phyloP scores from a whole-genome alignment of 2,329 filamentous ascomycete species.

The Chaetomiaceae sp. region DNA sequence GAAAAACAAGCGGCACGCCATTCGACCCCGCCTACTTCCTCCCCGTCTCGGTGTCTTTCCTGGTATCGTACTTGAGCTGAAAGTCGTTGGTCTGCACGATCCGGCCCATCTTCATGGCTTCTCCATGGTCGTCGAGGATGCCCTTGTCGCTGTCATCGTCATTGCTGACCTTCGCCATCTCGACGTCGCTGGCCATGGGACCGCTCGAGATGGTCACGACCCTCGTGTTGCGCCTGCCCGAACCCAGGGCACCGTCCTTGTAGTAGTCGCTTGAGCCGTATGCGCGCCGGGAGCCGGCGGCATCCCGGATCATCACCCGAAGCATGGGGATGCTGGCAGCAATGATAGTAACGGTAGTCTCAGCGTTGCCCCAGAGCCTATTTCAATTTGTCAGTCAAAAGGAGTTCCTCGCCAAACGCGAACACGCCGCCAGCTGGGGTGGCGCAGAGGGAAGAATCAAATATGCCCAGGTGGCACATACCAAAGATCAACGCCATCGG shows the following conservation, averaged over 20 bases:
- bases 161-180: background rate
- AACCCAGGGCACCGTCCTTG: background rate
- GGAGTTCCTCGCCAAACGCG: background rate
- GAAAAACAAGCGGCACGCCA: background rate
- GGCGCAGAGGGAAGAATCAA: too few species aligned
- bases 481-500: constrained; percentile 8
- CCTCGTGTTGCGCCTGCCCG: background rate
- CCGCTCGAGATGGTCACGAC: constrained; percentile 11
- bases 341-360: constrained; percentile 21
- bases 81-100: constrained; percentile 17
- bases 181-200: constrained; percentile 1
- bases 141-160: constrained; percentile 15
- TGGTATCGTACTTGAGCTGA: background rate
- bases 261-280: background rate
- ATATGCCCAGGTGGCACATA: background rate
- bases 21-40: background rate
- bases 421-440: too few species aligned
- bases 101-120: background rate
- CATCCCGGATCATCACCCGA: constrained; percentile 10
- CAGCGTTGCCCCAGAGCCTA: constrained; percentile 22
- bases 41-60: background rate
- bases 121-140: background rate
- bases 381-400: background rate
- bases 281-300: background rate
- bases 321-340: constrained; percentile 24